A percentile compares a stretch with the other conserved stretches of the same genome.
Conservation (phyloP, 305 asterid species). For the Fraxinus floribunda region DNA sequence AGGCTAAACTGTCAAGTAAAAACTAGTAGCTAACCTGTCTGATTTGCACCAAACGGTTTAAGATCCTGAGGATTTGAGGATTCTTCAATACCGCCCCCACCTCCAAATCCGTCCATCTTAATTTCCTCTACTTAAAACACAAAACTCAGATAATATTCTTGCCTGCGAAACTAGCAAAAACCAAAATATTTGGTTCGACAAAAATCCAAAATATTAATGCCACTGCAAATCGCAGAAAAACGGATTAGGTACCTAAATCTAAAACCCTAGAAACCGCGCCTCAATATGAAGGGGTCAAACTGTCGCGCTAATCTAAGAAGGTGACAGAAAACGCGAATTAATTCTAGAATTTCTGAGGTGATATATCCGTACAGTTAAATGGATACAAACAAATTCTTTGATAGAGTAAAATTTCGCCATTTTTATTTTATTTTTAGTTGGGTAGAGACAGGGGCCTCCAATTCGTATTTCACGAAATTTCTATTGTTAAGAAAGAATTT, state of each 20-base stretch:
- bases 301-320: not conserved
- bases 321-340: not conserved
- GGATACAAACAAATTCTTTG: not conserved
- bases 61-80: slow-evolving; percentile 6
- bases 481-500: not conserved
- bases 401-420: not conserved
- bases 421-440: too few species aligned
- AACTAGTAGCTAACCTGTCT: not conserved
- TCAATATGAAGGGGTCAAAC: slow-evolving; percentile 1
- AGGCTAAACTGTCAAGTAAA: not conserved
- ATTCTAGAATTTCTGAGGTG: not conserved
- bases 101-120: not conserved
- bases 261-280: slow-evolving; percentile 8
- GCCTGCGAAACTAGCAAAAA: not conserved
- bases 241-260: not conserved
- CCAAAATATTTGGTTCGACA: not conserved
- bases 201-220: not conserved
- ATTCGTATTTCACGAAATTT: not conserved
- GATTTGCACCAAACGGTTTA: not conserved
- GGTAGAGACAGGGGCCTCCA: too few species aligned
- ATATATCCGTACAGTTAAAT: not conserved
- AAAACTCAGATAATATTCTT: not conserved
- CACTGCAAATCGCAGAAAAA: not conserved
- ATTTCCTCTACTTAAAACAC: not conserved
- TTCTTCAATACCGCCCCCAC: slow-evolving; percentile 1